Evolutionary conservation across 2,329 filamentous ascomycete species (phyloP).

Genomic region (Fusarium papillatum): DNA sequence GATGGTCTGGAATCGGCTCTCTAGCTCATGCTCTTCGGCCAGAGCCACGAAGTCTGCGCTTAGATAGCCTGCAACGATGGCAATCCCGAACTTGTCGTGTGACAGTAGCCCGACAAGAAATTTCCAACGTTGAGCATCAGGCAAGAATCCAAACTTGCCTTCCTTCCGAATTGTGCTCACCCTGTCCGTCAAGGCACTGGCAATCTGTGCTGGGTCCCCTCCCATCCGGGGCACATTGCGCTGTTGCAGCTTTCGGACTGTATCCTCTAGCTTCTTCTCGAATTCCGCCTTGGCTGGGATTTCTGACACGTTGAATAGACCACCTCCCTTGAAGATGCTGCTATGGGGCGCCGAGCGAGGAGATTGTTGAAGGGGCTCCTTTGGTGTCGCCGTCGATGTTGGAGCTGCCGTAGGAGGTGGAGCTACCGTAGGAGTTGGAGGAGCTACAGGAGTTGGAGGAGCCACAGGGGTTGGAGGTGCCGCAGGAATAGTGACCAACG

Average conservation of each 20-base stretch:
- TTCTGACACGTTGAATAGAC: slow-evolving; percentile 41
- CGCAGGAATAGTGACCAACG: background rate
- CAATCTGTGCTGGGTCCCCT: slow-evolving; percentile 12
- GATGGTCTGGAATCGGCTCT: slow-evolving; percentile 42
- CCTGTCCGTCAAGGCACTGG: slow-evolving; percentile 36
- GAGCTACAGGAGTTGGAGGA: background rate
- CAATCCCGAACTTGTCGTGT: slow-evolving; percentile 48
- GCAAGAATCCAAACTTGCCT: slow-evolving; percentile 45
- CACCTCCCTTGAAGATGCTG: slow-evolving; percentile 22
- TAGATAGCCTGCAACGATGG: slow-evolving; percentile 44
- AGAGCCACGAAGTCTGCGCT: slow-evolving; percentile 46
- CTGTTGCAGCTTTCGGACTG: slow-evolving; percentile 27
- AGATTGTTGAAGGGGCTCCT: background rate
- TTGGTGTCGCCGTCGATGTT: background rate
- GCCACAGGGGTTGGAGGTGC: background rate
- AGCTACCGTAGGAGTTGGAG: background rate
- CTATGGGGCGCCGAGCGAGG: slow-evolving; percentile 1
- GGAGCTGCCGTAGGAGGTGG: background rate
- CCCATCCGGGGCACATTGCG: slow-evolving; percentile 5
- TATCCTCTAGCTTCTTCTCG: slow-evolving; percentile 24
- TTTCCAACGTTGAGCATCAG: slow-evolving; percentile 53
- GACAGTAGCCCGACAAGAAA: slow-evolving; percentile 43
- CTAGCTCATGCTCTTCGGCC: slow-evolving; percentile 42
- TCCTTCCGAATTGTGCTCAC: slow-evolving; percentile 45
- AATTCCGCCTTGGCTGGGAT: slow-evolving; percentile 45